Conservation (phyloP, 192 early-diverging fungal genomes). For the Backusella parvicylindrica region DNA sequence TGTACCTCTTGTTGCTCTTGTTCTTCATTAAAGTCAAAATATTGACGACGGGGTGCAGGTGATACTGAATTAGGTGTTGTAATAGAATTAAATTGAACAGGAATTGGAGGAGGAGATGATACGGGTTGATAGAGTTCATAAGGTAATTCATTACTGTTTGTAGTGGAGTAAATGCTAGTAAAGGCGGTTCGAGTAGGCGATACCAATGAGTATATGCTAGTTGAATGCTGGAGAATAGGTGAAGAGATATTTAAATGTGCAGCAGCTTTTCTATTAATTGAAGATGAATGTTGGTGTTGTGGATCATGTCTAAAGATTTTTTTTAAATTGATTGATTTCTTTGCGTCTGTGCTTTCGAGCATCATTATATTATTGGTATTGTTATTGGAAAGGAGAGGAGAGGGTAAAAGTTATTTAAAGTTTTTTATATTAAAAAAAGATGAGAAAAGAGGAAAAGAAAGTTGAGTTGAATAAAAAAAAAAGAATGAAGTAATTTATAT, state of each 20-base stretch:
- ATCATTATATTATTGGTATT: background rate
- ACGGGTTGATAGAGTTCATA: slow-evolving; percentile 4
- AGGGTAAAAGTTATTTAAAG: background rate
- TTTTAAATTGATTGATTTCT: slow-evolving; percentile 1
- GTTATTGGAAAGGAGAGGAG: background rate
- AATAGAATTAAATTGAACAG: background rate
- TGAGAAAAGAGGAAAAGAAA: background rate
- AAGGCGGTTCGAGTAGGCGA: slow-evolving; percentile 22
- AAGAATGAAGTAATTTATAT: background rate
- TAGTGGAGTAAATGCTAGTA: slow-evolving; percentile 1
- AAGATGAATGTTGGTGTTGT: background rate
- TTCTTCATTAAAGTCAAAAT: background rate
- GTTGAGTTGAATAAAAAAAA: background rate
- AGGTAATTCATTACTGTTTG: background rate
- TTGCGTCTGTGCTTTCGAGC: background rate
- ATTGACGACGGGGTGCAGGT: slow-evolving; percentile 10
- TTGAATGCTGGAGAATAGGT: slow-evolving; percentile 23
- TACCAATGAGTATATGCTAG: slow-evolving; percentile 22
- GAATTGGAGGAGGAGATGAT: slow-evolving; percentile 8
- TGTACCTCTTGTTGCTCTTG: background rate
- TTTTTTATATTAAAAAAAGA: background rate
- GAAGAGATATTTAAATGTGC: slow-evolving; percentile 7
- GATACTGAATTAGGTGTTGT: slow-evolving; percentile 11
- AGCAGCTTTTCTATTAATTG: slow-evolving; percentile 1
- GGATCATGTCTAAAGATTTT: slow-evolving; percentile 1